These are phyloP conservation scores for Mesembryanthemum crystallinum DNA, from an alignment of 148 eudicot genomes.

Conservation along the genomic window DNA sequence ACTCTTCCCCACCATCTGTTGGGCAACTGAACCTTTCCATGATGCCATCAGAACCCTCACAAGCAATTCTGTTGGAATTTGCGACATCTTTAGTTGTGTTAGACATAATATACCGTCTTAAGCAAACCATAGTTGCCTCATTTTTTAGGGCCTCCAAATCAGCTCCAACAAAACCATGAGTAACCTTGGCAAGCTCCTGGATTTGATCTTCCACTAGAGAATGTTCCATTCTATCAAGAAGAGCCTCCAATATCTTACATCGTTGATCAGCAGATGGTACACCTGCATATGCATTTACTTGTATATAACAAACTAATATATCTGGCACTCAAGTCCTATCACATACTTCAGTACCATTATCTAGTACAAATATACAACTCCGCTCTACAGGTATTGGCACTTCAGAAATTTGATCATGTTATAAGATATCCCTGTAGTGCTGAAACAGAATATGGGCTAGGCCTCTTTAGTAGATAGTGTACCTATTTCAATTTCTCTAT, in stretches of 20 bases:
- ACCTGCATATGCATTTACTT: slow-evolving; percentile 44
- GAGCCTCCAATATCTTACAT: slow-evolving; percentile 59
- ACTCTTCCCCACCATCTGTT: slow-evolving; percentile 14
- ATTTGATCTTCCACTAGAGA: slow-evolving; percentile 53
- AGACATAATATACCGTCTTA: slow-evolving; percentile 44
- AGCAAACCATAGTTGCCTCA: slow-evolving; percentile 77
- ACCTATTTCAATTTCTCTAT: slow-evolving; percentile 95
- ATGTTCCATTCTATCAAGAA: slow-evolving; percentile 66
- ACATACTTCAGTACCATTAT: background rate
- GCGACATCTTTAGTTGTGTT: slow-evolving; percentile 23
- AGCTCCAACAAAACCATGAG: slow-evolving; percentile 98
- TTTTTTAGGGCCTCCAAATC: slow-evolving; percentile 80
- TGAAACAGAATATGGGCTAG: background rate
- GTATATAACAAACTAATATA: background rate
- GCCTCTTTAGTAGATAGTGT: background rate
- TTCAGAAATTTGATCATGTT: background rate
- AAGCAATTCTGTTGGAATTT: slow-evolving; percentile 15
- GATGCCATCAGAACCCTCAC: slow-evolving; percentile 27
- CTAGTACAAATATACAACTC: background rate
- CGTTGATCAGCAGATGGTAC: slow-evolving; percentile 90
- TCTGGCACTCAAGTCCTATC: background rate
- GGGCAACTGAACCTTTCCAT: slow-evolving; percentile 20
- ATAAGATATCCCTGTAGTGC: background rate
- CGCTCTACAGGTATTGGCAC: background rate
- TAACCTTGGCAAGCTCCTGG: slow-evolving; percentile 58